A percentile compares a stretch with the other conserved stretches of the same genome.
phyloP scores from a whole-genome alignment of 192 early-diverging fungal genomes.

The Coemansia furcata region DNA sequence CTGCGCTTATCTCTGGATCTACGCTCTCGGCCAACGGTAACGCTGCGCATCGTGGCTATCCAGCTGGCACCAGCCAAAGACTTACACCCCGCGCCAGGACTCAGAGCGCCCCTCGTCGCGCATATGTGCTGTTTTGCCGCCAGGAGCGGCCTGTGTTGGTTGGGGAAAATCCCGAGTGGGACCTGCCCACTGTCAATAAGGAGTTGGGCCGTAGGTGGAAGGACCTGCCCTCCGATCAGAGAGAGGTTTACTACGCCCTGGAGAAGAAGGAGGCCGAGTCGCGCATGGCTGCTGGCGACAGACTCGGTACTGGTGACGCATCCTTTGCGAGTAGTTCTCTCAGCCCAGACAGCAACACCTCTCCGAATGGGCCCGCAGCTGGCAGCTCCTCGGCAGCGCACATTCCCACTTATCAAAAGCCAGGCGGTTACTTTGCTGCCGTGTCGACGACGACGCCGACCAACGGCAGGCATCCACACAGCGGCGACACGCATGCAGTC shows the following conservation, averaged over 20 bases:
- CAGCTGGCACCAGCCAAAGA: conserved; percentile 11
- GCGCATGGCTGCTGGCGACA: conserved; percentile 17
- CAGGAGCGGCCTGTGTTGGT: conserved; percentile 42
- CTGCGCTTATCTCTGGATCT: neutral
- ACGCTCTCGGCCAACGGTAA: neutral
- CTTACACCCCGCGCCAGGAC: conserved; percentile 10
- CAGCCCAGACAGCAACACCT: neutral
- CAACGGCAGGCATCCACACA: neutral
- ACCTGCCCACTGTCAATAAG: conserved; percentile 52
- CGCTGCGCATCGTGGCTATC: conserved; percentile 2
- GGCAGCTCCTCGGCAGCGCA: neutral
- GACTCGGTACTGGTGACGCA: neutral
- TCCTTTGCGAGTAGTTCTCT: neutral
- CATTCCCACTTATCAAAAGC: conserved; percentile 13
- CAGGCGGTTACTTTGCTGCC: conserved; percentile 25
- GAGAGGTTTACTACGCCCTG: conserved; percentile 36
- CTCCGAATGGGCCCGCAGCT: neutral
- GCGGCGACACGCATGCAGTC: neutral
- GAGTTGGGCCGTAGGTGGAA: conserved; percentile 54
- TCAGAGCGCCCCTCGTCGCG: conserved; percentile 47
- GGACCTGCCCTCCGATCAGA: conserved; percentile 34
- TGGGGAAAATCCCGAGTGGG: conserved; percentile 40
- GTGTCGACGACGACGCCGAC: neutral
- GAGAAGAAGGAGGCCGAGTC: conserved; percentile 41
- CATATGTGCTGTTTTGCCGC: conserved; percentile 51